phyloP scores from a whole-genome alignment of 2,329 filamentous ascomycete species.

The Aureobasidium sp. region DNA sequence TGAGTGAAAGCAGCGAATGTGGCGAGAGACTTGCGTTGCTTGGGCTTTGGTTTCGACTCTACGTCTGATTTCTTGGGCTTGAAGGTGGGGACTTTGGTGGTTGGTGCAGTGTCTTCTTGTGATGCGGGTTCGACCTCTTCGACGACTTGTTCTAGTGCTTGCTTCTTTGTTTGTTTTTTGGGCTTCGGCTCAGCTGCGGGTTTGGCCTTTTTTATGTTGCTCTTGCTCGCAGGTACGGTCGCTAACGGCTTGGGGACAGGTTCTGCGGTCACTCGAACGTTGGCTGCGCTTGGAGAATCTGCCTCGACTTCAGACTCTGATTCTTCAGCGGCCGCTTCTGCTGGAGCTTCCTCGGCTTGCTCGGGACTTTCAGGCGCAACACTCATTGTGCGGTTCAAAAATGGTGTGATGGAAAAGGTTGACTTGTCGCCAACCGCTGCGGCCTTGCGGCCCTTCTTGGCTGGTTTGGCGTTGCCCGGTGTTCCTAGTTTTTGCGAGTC shows the following conservation, averaged over 20 bases:
- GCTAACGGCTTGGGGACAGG: constrained; percentile 34
- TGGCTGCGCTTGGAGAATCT: constrained; percentile 25
- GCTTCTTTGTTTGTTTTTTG: constrained; percentile 27
- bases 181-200: constrained; percentile 33
- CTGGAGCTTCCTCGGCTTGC: constrained; percentile 11
- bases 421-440: constrained; percentile 76
- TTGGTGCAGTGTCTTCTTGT: constrained; percentile 21
- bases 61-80: constrained; percentile 21
- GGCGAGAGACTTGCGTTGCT: constrained; percentile 41
- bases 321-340: not conserved
- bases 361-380: constrained; percentile 38
- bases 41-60: constrained; percentile 26
- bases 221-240: constrained; percentile 38
- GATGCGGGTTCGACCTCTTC: constrained; percentile 30
- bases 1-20: constrained; percentile 34
- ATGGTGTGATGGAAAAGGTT: constrained; percentile 87
- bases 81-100: constrained; percentile 27
- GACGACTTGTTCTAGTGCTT: constrained; percentile 39
- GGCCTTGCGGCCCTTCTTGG: constrained; percentile 45
- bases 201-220: constrained; percentile 35
- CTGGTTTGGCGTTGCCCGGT: constrained; percentile 40
- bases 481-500: constrained; percentile 43
- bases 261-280: constrained; percentile 16
- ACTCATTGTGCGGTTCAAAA: constrained; percentile 68
- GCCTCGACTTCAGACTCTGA: constrained; percentile 20